Evolutionary conservation across 1,284 basidiomycete genomes (phyloP), one percentile per base, ranked within the genome.

Genomic region (Heterobasidion annosum): DNA sequence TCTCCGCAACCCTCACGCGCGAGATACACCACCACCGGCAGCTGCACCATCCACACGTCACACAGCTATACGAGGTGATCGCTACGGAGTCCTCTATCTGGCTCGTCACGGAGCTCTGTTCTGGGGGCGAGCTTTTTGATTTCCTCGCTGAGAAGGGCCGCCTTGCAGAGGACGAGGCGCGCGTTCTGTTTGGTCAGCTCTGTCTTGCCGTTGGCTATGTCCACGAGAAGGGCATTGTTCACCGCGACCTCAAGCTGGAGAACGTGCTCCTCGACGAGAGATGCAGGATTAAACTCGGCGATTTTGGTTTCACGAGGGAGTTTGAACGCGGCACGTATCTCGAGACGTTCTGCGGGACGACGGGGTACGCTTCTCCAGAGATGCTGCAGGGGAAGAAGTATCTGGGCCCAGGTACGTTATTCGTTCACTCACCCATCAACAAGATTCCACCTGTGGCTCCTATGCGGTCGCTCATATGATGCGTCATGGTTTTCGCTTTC

Each of bases 21-120:
- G 97, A 99, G 72, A 96, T 99, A 56, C 96, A 99, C 66, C 96
- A 99, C 65, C 97, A 99, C 71, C 89, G 97, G 34, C 86, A 93
- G 50, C 81, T 99, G 8, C 96, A 98, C 66, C 96, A 99, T 65
- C 93, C 93, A 0, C 83, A 98, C 66, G 83, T 98, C 64, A 90
- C 93, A 34, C 93, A 98, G 67, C 86, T 99, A 66, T 98, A 91
- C 74, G 97, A 99, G 70, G 93, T 99, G 64, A 91, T 98, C 64
- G 96, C 95, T 12, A 98, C 97, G 0, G 97, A 99, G 69, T 81
- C 82, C 18, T 81, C 83, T 63, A 97, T 99, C 64, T 99, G 94
- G 93, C 93, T 99, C 61, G 90, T 98, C 53, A 93, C 93, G 13
- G 97, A 99, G 67, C 84, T 99, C 37, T 99, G 97, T 69, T 88